These are phyloP conservation scores for Rhizoclosmatium globosum DNA, from an alignment of 192 early-diverging fungal species.

Conservation along the genomic window DNA sequence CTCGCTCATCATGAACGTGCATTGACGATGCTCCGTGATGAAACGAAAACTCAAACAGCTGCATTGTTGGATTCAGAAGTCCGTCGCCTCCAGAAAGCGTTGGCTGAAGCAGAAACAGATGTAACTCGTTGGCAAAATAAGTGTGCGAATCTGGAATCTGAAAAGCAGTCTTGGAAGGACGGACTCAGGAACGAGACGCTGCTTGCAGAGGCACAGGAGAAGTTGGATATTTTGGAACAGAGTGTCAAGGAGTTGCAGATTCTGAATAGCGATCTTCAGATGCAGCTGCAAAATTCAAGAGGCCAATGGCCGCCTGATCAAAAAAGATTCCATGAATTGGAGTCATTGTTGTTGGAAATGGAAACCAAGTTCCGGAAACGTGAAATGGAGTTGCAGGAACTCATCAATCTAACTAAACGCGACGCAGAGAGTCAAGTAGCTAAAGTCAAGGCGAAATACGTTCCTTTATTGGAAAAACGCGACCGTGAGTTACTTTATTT, in stretches of 20 bases:
- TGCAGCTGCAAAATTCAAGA: constrained; percentile 36
- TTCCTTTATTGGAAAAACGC: constrained; percentile 14
- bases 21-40: constrained; percentile 36
- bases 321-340: constrained; percentile 45
- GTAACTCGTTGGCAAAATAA: constrained; percentile 21
- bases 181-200: neutral
- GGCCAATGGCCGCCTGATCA: constrained; percentile 42
- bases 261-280: constrained; percentile 41
- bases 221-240: constrained; percentile 30
- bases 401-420: constrained; percentile 11
- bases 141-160: constrained; percentile 11
- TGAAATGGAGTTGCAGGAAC: constrained; percentile 38
- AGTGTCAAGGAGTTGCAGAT: constrained; percentile 43
- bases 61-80: constrained; percentile 36
- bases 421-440: constrained; percentile 16
- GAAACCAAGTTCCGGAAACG: constrained; percentile 41
- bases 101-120: constrained; percentile 37
- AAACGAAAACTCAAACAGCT: constrained; percentile 32
- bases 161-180: constrained; percentile 12
- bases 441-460: constrained; percentile 11
- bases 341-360: constrained; percentile 38
- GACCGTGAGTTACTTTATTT: constrained; percentile 31
- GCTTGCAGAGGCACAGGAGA: constrained; percentile 3
- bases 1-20: constrained; percentile 43
- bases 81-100: constrained; percentile 20